These are phyloP conservation scores for Verticillium klebahnii DNA, from an alignment of 2,329 filamentous ascomycete genomes.

Conservation along the genomic window DNA sequence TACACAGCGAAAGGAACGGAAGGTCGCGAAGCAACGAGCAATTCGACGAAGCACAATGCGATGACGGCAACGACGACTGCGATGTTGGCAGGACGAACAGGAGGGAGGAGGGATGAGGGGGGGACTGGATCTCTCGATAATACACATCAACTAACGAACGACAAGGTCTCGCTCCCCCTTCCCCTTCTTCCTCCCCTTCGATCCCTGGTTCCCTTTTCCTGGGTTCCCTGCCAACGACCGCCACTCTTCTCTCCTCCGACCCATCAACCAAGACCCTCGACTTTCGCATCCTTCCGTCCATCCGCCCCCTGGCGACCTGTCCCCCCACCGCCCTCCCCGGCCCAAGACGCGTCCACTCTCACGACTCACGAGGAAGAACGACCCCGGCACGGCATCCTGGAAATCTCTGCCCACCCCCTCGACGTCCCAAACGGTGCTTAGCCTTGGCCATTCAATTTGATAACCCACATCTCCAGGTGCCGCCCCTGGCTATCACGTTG, in stretches of 20 bases:
- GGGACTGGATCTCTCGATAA: neutral
- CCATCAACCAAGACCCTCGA: neutral
- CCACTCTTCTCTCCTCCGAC: neutral
- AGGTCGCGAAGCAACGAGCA: neutral
- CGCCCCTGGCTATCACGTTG: neutral
- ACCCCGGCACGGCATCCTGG: neutral
- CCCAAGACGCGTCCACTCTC: neutral
- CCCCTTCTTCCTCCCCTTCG: neutral
- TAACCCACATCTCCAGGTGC: neutral
- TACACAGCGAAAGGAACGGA: neutral
- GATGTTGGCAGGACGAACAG: neutral
- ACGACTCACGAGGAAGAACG: neutral
- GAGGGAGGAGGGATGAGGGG: neutral
- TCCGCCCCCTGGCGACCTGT: neutral
- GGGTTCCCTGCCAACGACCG: neutral
- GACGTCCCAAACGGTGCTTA: neutral
- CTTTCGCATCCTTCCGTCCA: neutral
- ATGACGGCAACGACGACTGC: neutral
- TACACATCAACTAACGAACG: neutral
- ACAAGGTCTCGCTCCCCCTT: neutral
- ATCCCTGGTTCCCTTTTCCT: neutral
- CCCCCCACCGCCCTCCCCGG: neutral
- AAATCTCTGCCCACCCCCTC: neutral
- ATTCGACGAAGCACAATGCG: neutral
- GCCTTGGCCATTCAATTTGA: neutral